Evolutionary conservation across 495 filamentous ascomycete species (phyloP).

Genomic region (Geopyxis carbonaria): DNA sequence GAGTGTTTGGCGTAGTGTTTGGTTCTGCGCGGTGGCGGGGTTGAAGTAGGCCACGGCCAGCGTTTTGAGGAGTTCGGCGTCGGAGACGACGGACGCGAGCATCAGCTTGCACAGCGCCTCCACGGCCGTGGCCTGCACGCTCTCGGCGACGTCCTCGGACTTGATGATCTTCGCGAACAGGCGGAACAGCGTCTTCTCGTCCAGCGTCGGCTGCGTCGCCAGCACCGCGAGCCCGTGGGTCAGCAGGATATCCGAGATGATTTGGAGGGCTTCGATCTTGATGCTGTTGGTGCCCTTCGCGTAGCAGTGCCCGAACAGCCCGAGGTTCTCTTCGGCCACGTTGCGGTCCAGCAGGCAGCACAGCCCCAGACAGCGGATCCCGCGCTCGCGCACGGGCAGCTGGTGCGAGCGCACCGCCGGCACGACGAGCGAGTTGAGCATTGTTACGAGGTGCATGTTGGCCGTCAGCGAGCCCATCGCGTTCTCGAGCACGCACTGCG

Average conservation of each 20-base stretch:
- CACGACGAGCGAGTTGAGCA: slow-evolving; percentile 92
- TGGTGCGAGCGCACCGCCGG: slow-evolving; percentile 88
- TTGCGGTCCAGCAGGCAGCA: slow-evolving; percentile 80
- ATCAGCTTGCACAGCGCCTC: slow-evolving; percentile 72
- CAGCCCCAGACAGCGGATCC: slow-evolving; percentile 73
- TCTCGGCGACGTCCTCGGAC: slow-evolving; percentile 42
- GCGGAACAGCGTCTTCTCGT: slow-evolving; percentile 16
- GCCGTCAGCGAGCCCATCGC: slow-evolving; percentile 68
- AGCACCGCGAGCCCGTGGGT: slow-evolving; percentile 60
- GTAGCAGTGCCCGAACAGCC: slow-evolving; percentile 89
- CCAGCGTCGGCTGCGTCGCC: slow-evolving; percentile 23
- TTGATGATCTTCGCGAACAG: slow-evolving; percentile 47
- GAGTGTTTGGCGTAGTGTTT: slow-evolving; percentile 72
- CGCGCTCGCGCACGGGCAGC: slow-evolving; percentile 77
- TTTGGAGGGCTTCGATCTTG: slow-evolving; percentile 76
- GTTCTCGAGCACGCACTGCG: slow-evolving; percentile 91
- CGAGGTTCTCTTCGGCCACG: slow-evolving; percentile 82
- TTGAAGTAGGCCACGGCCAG: slow-evolving; percentile 81
- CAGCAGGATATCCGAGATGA: slow-evolving; percentile 83
- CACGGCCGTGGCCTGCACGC: slow-evolving; percentile 64
- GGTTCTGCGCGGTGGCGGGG: slow-evolving; percentile 64
- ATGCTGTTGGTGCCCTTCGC: slow-evolving; percentile 77
- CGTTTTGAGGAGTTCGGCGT: slow-evolving; percentile 54
- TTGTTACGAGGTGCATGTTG: slow-evolving; percentile 73
- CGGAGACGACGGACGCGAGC: slow-evolving; percentile 50